Conservation (phyloP, 495 filamentous ascomycete genomes). For the Haplographium delicatum region DNA sequence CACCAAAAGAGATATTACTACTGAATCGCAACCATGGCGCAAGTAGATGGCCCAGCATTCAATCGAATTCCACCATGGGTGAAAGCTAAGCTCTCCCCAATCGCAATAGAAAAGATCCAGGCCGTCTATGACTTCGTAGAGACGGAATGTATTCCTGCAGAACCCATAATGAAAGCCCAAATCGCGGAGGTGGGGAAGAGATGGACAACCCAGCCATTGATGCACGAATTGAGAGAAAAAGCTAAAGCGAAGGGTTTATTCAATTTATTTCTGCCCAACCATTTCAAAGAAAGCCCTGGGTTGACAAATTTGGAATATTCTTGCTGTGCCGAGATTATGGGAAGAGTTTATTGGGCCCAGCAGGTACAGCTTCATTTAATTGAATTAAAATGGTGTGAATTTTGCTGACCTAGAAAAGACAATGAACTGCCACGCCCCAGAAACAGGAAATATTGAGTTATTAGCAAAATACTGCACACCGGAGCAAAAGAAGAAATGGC, state of each 20-base stretch:
- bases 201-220: slow-evolving; percentile 33
- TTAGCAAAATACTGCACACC: slow-evolving; percentile 38
- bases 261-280: slow-evolving; percentile 37
- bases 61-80: slow-evolving; percentile 34
- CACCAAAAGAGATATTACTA: too few relatives aligned
- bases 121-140: slow-evolving; percentile 36
- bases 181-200: slow-evolving; percentile 16
- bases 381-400: background rate
- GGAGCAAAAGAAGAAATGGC: slow-evolving; percentile 38
- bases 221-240: slow-evolving; percentile 34
- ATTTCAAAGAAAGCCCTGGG: slow-evolving; percentile 35
- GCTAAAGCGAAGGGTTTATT: slow-evolving; percentile 34
- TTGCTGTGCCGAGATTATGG: slow-evolving; percentile 38
- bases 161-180: slow-evolving; percentile 35
- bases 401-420: slow-evolving; percentile 24
- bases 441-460: slow-evolving; percentile 39
- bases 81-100: slow-evolving; percentile 32
- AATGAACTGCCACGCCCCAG: slow-evolving; percentile 39
- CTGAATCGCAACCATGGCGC: background rate
- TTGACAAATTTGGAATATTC: slow-evolving; percentile 38
- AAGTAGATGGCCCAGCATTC: slow-evolving; percentile 28
- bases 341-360: slow-evolving; percentile 34
- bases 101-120: slow-evolving; percentile 33
- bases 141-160: slow-evolving; percentile 36
- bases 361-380: slow-evolving; percentile 23